Evolutionary conservation across 352 stramenopile genomes (phyloP).

Genomic region (Phytophthora fragariaefolia): DNA sequence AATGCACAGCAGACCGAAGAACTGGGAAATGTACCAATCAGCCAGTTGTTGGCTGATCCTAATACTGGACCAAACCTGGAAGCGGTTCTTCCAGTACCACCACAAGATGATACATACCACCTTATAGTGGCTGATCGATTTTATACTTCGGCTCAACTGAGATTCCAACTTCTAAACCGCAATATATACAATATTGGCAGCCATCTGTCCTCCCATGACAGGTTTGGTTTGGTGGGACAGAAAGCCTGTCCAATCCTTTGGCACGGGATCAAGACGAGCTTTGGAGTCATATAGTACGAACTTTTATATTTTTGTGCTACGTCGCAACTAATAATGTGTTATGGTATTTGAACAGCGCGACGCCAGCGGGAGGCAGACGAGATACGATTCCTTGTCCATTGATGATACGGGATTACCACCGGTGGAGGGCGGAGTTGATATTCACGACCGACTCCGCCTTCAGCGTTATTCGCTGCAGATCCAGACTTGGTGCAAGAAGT

Average conservation of each 20-base stretch:
- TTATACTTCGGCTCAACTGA: constrained; percentile 28
- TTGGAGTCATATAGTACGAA: constrained; percentile 8
- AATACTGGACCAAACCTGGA: constrained; percentile 21
- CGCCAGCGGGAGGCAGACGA: neutral
- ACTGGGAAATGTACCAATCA: constrained; percentile 2
- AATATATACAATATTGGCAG: constrained; percentile 24
- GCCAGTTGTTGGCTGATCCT: constrained; percentile 2
- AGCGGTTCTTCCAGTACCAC: neutral
- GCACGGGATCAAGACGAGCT: constrained; percentile 1
- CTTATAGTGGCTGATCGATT: constrained; percentile 22
- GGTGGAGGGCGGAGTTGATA: neutral
- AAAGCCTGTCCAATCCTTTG: neutral
- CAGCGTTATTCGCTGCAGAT: neutral
- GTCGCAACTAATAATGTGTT: neutral
- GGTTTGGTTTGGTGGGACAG: neutral
- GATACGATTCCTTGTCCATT: neutral
- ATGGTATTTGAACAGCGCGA: neutral
- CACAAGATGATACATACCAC: neutral
- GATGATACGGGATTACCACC: neutral
- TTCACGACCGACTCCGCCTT: neutral
- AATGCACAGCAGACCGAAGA: constrained; percentile 8
- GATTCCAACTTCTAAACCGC: constrained; percentile 20
- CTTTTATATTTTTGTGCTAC: neutral
- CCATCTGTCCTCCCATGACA: constrained; percentile 16
- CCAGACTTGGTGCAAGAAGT: constrained; percentile 15